Base-by-base conservation (phyloP, 805 yeast species). In the Geotrichum ghanense region DNA sequence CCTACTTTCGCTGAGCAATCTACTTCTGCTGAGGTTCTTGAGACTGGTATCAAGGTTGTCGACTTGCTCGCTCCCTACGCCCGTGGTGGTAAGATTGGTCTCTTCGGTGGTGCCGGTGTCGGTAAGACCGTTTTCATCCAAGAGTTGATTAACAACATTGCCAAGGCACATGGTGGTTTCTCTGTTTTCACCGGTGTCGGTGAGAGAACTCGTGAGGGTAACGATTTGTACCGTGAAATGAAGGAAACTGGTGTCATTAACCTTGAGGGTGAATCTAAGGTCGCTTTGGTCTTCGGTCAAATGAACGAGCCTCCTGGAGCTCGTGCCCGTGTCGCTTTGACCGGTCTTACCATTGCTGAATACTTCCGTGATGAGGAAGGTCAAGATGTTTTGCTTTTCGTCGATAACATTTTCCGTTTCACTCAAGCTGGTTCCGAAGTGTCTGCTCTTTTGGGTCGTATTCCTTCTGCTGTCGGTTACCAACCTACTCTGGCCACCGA, bases 61-160 rank as follows among this genome's bases (percentile, higher is more conserved):
- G 98, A 90, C 72, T 79, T 90, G 69, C 81, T 90, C 61, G 98
- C 98, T 62, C 98, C 98, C 63, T 90, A 90, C 79, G 97, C 98
- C 70, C 88, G 97, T 86, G 98, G 98, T 86, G 98, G 98, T 86
- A 90, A 90, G 83, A 90, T 90, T 87, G 98, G 98, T 83, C 82
- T 90, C 69, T 90, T 90, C 84, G 98, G 98, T 79, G 98, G 98
- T 90, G 98, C 98, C 73, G 98, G 98, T 90, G 98, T 90, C 85
- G 98, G 98, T 77, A 90, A 90, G 76, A 90, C 98, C 73, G 98
- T 90, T 56, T 90, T 90, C 77, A 90, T 90, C 76, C 98, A 90
- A 80, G 98, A 90, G 78, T 81, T 90, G 78, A 90, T 90, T 74
- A 90, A 92, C 89, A 90, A 90, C 81, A 92, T 90, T 68, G 98